Base-by-base conservation (phyloP, 2,329 filamentous ascomycete species). In the Penicillium sp. region DNA sequence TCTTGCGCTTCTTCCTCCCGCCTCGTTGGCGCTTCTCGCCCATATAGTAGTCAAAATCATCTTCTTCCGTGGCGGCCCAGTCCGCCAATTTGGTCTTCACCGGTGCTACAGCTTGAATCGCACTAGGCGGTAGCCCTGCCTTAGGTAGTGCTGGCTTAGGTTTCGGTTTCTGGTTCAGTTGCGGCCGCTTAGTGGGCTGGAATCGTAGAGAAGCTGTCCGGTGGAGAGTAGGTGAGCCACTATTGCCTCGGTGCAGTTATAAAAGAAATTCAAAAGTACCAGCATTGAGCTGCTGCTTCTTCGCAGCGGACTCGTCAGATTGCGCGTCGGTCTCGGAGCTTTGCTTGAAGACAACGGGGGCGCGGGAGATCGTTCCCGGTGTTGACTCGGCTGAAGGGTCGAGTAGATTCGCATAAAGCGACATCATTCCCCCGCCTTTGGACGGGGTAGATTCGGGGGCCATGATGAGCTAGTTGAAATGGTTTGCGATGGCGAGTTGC, bases 401-500 rank as follows among this genome's bases (percentile, higher is more conserved):
- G 65, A 95, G 86, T 47, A 96, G 85, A 76, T 96, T 91, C 58
- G 91, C 93, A 75, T 97, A 97, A 5, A 96, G 86, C 19, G 91
- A 93, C 68, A 92, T 82, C 60, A 84, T 84, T 7, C 73, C 71
- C 60, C 82, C 79, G 60, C 81, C 78, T 62, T 74, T 74, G 2
- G 72, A 58, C 6, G 71, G 67, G 13, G 62, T 67, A 3, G 70
- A 64, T 35, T 76, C 73, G 37, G 73, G 72, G 33, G 73, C 66
- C 75, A 79, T 79, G 28, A 38, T 61, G 56, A 17, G 28, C 35
- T 51, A n/a, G 22, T 44, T 44, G 15, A 40, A 44, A 28, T 9
- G 17, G 13, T 49, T 47, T 19, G 58, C 13, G 33, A 19, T 28
- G 24, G n/a, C n/a, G 9, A 49, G 42, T 45, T 22, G 28, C 24